phyloP scores from a whole-genome alignment of 306 rosid species.

The Cyamopsis tetragonoloba region DNA sequence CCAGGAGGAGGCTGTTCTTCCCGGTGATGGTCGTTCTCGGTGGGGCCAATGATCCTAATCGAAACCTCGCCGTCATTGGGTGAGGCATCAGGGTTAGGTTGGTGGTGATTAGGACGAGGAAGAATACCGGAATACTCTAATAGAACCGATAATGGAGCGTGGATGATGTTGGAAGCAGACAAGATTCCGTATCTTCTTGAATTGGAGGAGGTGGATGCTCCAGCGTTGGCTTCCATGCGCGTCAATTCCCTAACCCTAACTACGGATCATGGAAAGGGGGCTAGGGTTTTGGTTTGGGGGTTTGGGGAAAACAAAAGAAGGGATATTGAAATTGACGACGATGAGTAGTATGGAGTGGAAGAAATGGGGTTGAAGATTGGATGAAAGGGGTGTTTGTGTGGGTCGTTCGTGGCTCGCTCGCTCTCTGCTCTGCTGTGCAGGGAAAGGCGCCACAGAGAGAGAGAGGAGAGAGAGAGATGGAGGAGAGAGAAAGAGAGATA shows the following conservation, averaged over 20 bases:
- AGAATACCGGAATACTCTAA: slow-evolving; percentile 79
- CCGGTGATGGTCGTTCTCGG: slow-evolving; percentile 54
- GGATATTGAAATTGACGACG: background rate
- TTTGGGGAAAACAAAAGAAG: background rate
- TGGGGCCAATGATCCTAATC: slow-evolving; percentile 71
- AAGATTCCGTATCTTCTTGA: slow-evolving; percentile 55
- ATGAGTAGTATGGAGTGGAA: background rate
- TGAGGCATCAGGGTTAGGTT: slow-evolving; percentile 27
- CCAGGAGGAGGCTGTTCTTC: slow-evolving; percentile 30
- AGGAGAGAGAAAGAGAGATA: background rate
- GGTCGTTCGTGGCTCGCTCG: background rate
- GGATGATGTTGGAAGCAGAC: slow-evolving; percentile 62
- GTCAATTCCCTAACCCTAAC: slow-evolving; percentile 60
- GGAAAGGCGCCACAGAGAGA: slow-evolving; percentile 18
- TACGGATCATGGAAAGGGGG: background rate
- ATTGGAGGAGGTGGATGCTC: slow-evolving; percentile 4
- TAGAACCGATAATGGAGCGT: slow-evolving; percentile 71
- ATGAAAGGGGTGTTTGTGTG: background rate
- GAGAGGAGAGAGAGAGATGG: background rate
- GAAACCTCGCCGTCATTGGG: slow-evolving; percentile 77
- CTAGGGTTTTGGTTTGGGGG: slow-evolving; percentile 25
- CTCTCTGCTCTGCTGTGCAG: slow-evolving; percentile 21
- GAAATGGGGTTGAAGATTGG: background rate
- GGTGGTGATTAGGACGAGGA: slow-evolving; percentile 42
- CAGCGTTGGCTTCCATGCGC: slow-evolving; percentile 67